Conservation (phyloP, 257 asterid genomes). For the Solanum peruvianum region DNA sequence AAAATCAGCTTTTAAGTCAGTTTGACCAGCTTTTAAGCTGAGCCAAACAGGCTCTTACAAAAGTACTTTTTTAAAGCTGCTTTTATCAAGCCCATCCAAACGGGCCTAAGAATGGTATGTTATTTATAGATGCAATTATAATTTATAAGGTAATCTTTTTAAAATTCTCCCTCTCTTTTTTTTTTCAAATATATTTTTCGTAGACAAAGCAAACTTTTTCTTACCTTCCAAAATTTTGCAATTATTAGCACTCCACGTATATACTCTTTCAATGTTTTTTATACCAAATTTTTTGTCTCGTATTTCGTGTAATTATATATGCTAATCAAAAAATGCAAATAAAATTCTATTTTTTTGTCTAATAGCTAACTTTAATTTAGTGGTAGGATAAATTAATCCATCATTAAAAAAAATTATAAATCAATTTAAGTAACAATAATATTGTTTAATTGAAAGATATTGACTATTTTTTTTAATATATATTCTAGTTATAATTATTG, state of each 20-base stretch:
- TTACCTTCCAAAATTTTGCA: neutral
- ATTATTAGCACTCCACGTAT: neutral
- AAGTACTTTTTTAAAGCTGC: no score
- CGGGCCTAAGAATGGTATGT: no score
- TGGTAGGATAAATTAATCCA: neutral
- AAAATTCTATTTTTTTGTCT: no score
- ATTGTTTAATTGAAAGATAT: neutral
- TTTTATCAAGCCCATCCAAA: no score
- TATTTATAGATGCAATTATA: neutral
- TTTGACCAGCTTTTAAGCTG: no score
- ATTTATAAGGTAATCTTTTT: neutral
- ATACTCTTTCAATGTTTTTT: neutral
- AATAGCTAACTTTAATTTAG: neutral
- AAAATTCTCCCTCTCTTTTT: no score
- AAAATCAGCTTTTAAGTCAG: no score
- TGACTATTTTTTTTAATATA: neutral
- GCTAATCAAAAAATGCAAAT: neutral
- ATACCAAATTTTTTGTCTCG: no score
- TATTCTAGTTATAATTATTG: neutral
- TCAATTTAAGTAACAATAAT: neutral
- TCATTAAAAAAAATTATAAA: neutral
- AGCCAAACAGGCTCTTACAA: no score
- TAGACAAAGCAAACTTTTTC: neutral
- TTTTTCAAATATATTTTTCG: no score
- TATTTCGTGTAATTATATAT: no score